Evolutionary conservation across 805 yeast genomes (phyloP), one percentile per base, ranked within the genome.

Genomic region (Ogataea ramenticola): DNA sequence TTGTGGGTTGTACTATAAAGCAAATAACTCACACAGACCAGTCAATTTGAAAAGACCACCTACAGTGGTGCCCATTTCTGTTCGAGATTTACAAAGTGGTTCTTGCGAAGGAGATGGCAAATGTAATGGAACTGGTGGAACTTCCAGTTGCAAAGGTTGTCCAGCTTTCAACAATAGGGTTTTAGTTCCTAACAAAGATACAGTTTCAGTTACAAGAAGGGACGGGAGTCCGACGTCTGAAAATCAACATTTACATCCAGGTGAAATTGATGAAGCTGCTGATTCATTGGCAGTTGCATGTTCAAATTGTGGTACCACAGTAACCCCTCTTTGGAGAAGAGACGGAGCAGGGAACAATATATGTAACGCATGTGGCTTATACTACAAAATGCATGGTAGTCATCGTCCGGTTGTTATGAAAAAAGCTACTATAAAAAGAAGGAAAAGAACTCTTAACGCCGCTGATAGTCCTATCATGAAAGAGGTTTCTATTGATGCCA

Each of bases 101-200:
- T 69, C 81, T 5, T 83, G 90, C 53, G 74, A 79, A 31, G 90
- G 90, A 2, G 82, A 80, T 50, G 89, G 95, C 5, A 72, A 79
- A 46, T 86, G 96, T 61, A 86, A 86, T 55, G 96, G 96, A 3
- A 86, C 90, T 3, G 96, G 96, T 6, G 96, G 96, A 1, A 64
- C 88, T 2, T 71, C 72, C 6, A 87, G 87, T 3, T 86, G 96
- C 61, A 71, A 77, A 49, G 89, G 90, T 2, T 86, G 96, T 57
- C 93, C 95, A 2, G 86, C 93, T 4, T 85, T 61, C 57, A 86
- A 86, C 58, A 87, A 86, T 61, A 71, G 95, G 48, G 71, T 77
- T 21, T 65, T 74, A 17, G 54, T 74, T 22, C 57, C 49, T 10
- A 24, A 24, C 27, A 24, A 24, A 7, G 42, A 51, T 17, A 9